These are phyloP conservation scores for Diaporthe humulicola DNA, from an alignment of 2,329 filamentous ascomycete species.

Conservation along the genomic window DNA sequence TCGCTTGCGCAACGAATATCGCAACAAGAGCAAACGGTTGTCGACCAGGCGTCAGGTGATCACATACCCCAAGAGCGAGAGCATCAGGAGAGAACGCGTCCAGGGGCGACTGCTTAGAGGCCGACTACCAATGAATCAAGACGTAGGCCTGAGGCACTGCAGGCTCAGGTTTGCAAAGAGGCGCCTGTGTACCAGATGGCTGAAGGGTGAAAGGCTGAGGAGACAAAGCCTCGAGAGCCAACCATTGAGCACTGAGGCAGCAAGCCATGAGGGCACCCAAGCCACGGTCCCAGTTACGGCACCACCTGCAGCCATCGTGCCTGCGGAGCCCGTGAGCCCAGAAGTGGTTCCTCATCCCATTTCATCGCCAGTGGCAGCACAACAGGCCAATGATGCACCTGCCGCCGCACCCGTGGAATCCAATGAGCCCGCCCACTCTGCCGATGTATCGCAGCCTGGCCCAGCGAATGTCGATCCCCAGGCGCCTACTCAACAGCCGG, in stretches of 20 bases:
- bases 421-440: too few species aligned
- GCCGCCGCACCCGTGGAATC: not conserved
- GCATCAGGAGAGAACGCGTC: not conserved
- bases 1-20: too few species aligned
- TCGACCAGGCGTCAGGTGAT: too few species aligned
- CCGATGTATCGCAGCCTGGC: not conserved
- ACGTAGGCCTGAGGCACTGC: not conserved
- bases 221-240: not conserved
- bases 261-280: not conserved
- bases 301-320: not conserved
- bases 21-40: too few species aligned
- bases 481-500: not conserved
- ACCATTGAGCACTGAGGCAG: not conserved
- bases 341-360: not conserved
- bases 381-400: not conserved
- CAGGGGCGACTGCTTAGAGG: not conserved
- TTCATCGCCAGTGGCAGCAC: not conserved
- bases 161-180: too few species aligned
- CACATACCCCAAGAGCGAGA: not conserved
- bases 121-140: not conserved
- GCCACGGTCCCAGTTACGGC: not conserved
- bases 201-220: not conserved
- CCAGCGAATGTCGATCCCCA: too few species aligned
- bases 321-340: not conserved
- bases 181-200: too few species aligned